Percentiles rank a stretch among this genome's conserved stretches.
These are phyloP conservation scores for Ganoderma sinense DNA, from an alignment of 1,284 basidiomycete species.

Conservation along the genomic window DNA sequence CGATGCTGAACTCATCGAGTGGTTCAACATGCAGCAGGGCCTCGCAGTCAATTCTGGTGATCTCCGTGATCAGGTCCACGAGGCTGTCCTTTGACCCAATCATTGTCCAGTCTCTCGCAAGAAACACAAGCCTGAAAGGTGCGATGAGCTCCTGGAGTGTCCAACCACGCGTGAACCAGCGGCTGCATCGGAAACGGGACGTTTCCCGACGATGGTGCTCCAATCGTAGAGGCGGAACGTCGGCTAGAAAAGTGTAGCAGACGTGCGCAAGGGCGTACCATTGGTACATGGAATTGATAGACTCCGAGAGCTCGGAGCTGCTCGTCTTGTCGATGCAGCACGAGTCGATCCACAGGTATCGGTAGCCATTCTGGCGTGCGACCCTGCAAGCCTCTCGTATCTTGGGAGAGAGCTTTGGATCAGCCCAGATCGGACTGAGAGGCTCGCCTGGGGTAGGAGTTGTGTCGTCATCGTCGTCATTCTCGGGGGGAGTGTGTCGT, in stretches of 20 bases:
- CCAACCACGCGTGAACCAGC: background rate
- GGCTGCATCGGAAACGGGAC: background rate
- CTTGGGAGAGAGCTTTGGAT: background rate
- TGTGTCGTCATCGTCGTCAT: no score
- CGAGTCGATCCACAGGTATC: background rate
- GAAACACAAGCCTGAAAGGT: background rate
- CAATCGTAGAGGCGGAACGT: background rate
- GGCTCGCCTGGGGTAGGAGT: no score
- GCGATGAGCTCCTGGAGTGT: slow-evolving; percentile 5
- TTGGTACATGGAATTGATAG: background rate
- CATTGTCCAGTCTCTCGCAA: background rate
- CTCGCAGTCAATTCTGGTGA: background rate
- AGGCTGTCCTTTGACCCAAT: background rate
- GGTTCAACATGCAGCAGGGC: background rate
- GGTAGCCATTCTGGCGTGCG: background rate
- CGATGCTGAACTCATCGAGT: background rate
- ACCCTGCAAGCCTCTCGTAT: background rate
- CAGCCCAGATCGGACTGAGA: background rate
- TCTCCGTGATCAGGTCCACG: background rate
- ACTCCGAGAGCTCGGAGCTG: background rate
- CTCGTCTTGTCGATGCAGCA: no score
- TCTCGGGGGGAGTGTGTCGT: background rate
- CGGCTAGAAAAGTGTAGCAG: background rate
- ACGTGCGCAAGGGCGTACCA: background rate
- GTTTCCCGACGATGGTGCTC: background rate